These are phyloP conservation scores for Pseudogymnoascus verrucosus DNA, from an alignment of 2,329 filamentous ascomycete genomes.

Conservation along the genomic window DNA sequence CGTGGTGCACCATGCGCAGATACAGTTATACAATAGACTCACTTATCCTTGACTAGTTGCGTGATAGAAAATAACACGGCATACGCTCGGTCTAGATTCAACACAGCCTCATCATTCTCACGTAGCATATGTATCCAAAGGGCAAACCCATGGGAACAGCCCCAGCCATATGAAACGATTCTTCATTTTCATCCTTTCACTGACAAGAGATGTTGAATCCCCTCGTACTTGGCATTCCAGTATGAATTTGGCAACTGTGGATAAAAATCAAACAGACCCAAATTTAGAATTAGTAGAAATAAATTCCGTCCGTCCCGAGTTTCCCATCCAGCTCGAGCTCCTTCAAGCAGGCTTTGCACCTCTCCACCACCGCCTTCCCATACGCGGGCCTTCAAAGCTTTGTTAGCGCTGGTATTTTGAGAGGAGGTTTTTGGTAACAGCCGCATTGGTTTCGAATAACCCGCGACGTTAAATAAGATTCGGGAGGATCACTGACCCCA, in stretches of 20 bases:
- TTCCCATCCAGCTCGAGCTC: constrained; percentile 15
- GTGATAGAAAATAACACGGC: not conserved
- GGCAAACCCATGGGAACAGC: no score
- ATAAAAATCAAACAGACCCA: not conserved
- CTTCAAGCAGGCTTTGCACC: constrained; percentile 16
- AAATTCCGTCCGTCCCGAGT: constrained; percentile 15
- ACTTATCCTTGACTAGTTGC: not conserved
- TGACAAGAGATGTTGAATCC: no score
- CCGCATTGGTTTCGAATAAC: not conserved
- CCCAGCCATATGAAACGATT: not conserved
- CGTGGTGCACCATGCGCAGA: not conserved
- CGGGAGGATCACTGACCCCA: constrained; percentile 9
- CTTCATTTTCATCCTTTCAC: not conserved
- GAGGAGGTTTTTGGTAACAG: not conserved
- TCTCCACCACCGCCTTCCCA: constrained; percentile 15
- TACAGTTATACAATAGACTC: not conserved
- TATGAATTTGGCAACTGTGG: not conserved
- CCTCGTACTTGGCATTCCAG: no score
- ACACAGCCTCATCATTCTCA: not conserved
- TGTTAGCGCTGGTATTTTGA: not conserved
- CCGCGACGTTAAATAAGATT: not conserved
- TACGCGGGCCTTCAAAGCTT: constrained; percentile 11
- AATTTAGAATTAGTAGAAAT: constrained; percentile 11
- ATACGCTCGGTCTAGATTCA: not conserved
- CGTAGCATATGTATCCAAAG: not conserved